Percentiles rank a stretch among this genome's conserved stretches.
Conservation (phyloP, 108 stramenopile genomes). For the Nitzschia sp. region DNA sequence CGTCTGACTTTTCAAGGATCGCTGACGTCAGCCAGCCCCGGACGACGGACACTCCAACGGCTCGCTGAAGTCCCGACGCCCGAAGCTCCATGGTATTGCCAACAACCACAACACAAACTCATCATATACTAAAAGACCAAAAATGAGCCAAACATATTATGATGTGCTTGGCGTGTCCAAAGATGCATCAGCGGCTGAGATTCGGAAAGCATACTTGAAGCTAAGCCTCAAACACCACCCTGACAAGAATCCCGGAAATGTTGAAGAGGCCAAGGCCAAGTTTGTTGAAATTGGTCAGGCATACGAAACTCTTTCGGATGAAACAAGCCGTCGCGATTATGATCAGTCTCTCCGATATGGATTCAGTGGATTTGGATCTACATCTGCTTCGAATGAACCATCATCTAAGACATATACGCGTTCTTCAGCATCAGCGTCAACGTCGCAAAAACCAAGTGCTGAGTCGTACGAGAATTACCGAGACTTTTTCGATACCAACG, state of each 20-base stretch:
- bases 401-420: neutral
- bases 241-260: slow-evolving; percentile 75
- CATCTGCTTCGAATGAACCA: neutral
- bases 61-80: too few relatives aligned
- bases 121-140: too few relatives aligned
- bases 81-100: too few relatives aligned
- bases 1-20: too few relatives aligned
- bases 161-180: slow-evolving; percentile 61
- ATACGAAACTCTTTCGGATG: slow-evolving; percentile 73
- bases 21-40: too few relatives aligned
- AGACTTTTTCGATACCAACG: slow-evolving; percentile 63
- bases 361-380: neutral
- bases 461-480: slow-evolving; percentile 48
- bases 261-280: slow-evolving; percentile 58
- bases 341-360: slow-evolving; percentile 52
- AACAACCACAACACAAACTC: too few relatives aligned
- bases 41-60: too few relatives aligned
- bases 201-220: slow-evolving; percentile 76
- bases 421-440: too few relatives aligned
- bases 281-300: slow-evolving; percentile 82
- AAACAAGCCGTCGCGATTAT: slow-evolving; percentile 43
- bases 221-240: slow-evolving; percentile 62
- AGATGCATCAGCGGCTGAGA: slow-evolving; percentile 44
- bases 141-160: slow-evolving; percentile 36
- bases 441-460: slow-evolving; percentile 3